These are phyloP conservation scores for Clarireedia paspali DNA, from an alignment of 2,329 filamentous ascomycete genomes.

Conservation along the genomic window DNA sequence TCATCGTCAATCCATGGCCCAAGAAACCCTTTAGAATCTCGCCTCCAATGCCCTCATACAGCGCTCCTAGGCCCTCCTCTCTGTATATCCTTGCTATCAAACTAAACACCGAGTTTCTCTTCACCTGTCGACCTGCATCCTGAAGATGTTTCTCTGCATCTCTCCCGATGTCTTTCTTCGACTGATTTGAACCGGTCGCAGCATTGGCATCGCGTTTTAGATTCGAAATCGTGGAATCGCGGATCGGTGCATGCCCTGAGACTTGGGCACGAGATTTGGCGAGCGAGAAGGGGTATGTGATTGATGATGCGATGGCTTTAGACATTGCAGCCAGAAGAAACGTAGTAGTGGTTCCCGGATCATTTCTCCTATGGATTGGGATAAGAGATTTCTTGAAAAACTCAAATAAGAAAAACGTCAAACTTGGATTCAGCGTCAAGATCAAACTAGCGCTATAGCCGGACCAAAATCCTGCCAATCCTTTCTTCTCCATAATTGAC, in stretches of 20 bases:
- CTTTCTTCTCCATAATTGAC: conserved; percentile 61
- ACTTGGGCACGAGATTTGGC: conserved; percentile 73
- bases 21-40: conserved; percentile 81
- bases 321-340: conserved; percentile 67
- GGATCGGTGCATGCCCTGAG: no score
- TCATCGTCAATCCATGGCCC: conserved; percentile 78
- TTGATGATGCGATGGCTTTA: conserved; percentile 66
- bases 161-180: conserved; percentile 11
- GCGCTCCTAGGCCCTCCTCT: conserved; percentile 56
- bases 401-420: conserved; percentile 80
- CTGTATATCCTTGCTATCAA: conserved; percentile 51
- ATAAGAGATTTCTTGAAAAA: conserved; percentile 56
- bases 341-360: conserved; percentile 45
- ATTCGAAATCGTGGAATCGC: conserved; percentile 19
- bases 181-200: conserved; percentile 25
- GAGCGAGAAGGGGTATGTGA: conserved; percentile 81
- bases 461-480: conserved; percentile 73
- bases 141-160: neutral
- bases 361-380: conserved; percentile 41
- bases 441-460: conserved; percentile 77
- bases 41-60: conserved; percentile 70
- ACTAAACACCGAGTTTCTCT: conserved; percentile 49
- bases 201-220: conserved; percentile 24
- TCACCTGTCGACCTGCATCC: conserved; percentile 23
- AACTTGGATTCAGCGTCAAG: conserved; percentile 74